phyloP scores from a whole-genome alignment of 2,329 filamentous ascomycete genomes.

The Teratosphaeria zuluensis region DNA sequence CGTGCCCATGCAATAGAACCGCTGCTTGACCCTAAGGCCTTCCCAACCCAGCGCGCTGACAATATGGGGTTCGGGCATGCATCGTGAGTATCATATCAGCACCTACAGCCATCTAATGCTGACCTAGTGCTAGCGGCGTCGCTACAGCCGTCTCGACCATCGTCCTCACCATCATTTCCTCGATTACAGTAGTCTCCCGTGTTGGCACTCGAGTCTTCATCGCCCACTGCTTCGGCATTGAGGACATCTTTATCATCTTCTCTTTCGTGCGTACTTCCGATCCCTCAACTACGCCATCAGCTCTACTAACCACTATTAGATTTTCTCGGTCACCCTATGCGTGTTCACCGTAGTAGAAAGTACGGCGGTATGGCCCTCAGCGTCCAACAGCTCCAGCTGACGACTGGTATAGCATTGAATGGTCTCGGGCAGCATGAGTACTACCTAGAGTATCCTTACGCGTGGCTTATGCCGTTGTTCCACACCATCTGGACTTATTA shows the following conservation, averaged over 20 bases:
- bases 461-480: slow-evolving; percentile 6
- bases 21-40: neutral
- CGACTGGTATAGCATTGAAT: neutral
- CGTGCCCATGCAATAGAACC: neutral
- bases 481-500: slow-evolving; percentile 34
- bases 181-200: neutral
- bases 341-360: neutral
- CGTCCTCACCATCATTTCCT: neutral
- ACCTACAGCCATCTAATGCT: neutral
- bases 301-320: neutral
- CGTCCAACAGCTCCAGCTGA: neutral
- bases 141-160: neutral
- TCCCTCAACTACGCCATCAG: neutral
- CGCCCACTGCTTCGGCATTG: slow-evolving; percentile 10
- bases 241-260: slow-evolving; percentile 15
- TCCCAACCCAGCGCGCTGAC: neutral
- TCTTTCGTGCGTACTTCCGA: slow-evolving; percentile 6
- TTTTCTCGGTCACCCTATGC: neutral
- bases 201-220: neutral
- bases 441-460: neutral
- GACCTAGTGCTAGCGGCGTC: neutral
- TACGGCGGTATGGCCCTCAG: neutral
- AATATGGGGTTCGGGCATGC: neutral
- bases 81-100: neutral
- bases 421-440: neutral